Evolutionary conservation across 768 basidiomycete genomes (phyloP).

Genomic region (Amanita inopinata): DNA sequence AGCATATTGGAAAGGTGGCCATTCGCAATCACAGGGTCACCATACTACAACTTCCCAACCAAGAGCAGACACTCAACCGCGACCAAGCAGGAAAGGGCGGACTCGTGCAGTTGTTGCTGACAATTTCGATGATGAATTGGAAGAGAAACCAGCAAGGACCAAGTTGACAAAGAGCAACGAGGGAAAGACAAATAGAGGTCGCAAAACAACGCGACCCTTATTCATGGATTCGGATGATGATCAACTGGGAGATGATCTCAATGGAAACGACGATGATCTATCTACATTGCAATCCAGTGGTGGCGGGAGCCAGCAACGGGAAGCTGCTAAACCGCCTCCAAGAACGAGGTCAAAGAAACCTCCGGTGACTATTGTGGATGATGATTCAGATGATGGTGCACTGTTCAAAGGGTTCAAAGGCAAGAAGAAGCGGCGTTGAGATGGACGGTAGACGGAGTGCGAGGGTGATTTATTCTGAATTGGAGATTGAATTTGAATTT

Average conservation of each 20-base stretch:
- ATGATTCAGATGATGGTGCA: constrained; percentile 64
- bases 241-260: constrained; percentile 15
- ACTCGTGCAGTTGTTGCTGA: constrained; percentile 21
- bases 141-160: not conserved
- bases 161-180: constrained; percentile 11
- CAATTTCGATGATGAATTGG: constrained; percentile 30
- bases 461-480: not conserved
- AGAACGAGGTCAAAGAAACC: constrained; percentile 21
- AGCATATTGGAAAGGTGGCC: constrained; percentile 51
- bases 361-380: constrained; percentile 37
- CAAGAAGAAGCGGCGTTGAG: constrained; percentile 17
- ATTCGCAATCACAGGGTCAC: constrained; percentile 16
- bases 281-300: constrained; percentile 19
- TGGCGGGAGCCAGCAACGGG: constrained; percentile 13
- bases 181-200: constrained; percentile 11
- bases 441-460: not conserved
- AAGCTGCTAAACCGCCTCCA: constrained; percentile 15
- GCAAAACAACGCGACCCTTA: constrained; percentile 21
- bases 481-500: too few species aligned
- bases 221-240: constrained; percentile 48
- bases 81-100: constrained; percentile 14
- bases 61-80: constrained; percentile 11
- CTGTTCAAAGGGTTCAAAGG: constrained; percentile 57
- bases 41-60: constrained; percentile 13
- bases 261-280: constrained; percentile 19